Conservation (phyloP, 139 green algal genomes). For the Chlorella sp. region DNA sequence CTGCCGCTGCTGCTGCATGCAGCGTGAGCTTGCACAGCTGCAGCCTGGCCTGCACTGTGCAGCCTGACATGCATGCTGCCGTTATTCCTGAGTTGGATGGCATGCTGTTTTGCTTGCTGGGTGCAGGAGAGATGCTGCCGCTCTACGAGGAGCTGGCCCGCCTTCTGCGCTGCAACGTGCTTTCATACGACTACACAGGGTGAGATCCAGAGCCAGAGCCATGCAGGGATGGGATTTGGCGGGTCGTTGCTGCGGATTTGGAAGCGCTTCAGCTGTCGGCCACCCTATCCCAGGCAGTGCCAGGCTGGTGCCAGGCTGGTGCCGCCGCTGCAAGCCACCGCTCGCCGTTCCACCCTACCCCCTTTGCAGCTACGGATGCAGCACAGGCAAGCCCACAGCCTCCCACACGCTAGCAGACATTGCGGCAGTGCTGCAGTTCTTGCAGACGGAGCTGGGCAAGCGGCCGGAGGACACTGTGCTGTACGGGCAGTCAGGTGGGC, state of each 20-base stretch:
- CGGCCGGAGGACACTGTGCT: conserved; percentile 75
- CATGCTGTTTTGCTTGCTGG: too few relatives aligned
- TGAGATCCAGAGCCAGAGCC: too few relatives aligned
- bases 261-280: too few relatives aligned
- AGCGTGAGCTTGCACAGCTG: too few relatives aligned
- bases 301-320: background rate
- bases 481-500: conserved; percentile 92
- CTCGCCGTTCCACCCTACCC: background rate
- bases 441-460: conserved; percentile 42
- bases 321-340: background rate
- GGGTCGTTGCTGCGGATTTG: too few relatives aligned
- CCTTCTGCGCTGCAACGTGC: conserved; percentile 80
- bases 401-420: conserved; percentile 51
- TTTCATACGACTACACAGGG: conserved; percentile 90
- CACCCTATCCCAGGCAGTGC: too few relatives aligned
- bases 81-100: too few relatives aligned
- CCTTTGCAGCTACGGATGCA: conserved; percentile 63
- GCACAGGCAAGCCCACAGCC: conserved; percentile 57
- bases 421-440: conserved; percentile 38
- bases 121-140: conserved; percentile 79
- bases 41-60: too few relatives aligned
- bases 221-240: too few relatives aligned
- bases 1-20: conserved; percentile 89
- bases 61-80: too few relatives aligned
- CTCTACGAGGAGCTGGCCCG: conserved; percentile 74